Conservation (phyloP, 805 yeast species). For the Candida pini region DNA sequence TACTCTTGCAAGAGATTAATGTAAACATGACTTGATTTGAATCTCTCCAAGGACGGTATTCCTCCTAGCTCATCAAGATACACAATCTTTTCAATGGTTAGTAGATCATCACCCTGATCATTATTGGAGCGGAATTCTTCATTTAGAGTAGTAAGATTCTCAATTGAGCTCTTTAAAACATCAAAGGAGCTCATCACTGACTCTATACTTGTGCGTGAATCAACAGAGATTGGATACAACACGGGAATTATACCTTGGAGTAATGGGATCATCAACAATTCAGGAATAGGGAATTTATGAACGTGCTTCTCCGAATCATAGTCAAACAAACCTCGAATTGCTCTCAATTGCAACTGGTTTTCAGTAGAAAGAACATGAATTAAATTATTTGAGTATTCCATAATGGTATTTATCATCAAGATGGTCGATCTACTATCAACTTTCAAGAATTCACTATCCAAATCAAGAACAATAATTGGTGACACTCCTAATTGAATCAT, state of each 20-base stretch:
- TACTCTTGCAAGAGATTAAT: conserved; percentile 82
- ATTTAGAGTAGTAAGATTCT: conserved; percentile 27
- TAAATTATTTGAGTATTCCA: conserved; percentile 19
- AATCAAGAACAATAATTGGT: conserved; percentile 63
- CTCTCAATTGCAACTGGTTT: conserved; percentile 20
- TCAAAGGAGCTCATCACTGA: conserved; percentile 34
- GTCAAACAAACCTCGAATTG: conserved; percentile 35
- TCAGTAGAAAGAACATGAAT: conserved; percentile 15
- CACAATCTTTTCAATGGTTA: conserved; percentile 75
- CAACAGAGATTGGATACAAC: conserved; percentile 51
- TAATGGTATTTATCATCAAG: conserved; percentile 13
- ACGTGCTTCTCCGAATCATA: conserved; percentile 11
- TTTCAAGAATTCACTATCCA: conserved; percentile 15
- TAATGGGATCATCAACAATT: conserved; percentile 36
- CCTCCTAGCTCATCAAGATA: conserved; percentile 84
- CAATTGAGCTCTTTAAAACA: conserved; percentile 34
- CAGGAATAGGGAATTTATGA: conserved; percentile 28
- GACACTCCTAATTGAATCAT: conserved; percentile 62
- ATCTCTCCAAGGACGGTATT: conserved; percentile 79
- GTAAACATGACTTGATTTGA: conserved; percentile 78
- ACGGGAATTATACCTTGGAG: conserved; percentile 49
- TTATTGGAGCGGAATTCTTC: conserved; percentile 9
- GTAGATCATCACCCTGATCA: conserved; percentile 24
- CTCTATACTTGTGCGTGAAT: conserved; percentile 26
- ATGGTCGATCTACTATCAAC: conserved; percentile 1